Evolutionary conservation across 352 stramenopile genomes (phyloP), one percentile per base, ranked within the genome.

Genomic region (Phytopythium kandeliae): DNA sequence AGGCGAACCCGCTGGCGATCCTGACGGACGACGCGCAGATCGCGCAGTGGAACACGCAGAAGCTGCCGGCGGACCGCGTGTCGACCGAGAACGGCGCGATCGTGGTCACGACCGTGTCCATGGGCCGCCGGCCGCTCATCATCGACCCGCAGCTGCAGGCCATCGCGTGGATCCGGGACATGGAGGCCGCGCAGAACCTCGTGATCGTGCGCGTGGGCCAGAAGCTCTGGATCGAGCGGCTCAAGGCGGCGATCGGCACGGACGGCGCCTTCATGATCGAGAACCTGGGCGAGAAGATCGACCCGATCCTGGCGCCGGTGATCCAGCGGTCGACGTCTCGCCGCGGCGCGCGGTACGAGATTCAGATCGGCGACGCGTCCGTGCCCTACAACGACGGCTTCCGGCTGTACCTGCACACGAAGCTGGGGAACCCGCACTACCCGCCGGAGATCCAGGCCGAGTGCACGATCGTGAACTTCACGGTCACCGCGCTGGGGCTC

Each of bases 401-500:
- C 64, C 78, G 86, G 31, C 67, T 98, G 43, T 98, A 97, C 51
- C 53, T 98, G 43, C 92, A 98, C 69, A 98, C 92, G n/a, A 98
- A 98, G 60, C 67, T 98, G 21, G 84, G 78, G 7, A 98, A 98
- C 38, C 92, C 92, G 38, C 92, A 98, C 48, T 98, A 97, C 54
- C 92, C 92, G 25, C 92, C 92, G 16, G 92, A 98, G 66, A 97
- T 98, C 51, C 92, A 98, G 60, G 92, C 92, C 10, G 92, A 98
- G 62, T 96, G 86, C 47, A 97, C 92, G 33, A 88, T 98, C 22
- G 89, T 98, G 37, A 98, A 98, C 69, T 98, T 98, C 51, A 98
- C 92, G 6, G 92, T 98, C 26, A 98, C 92, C 15, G 80, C 88
- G 55, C 68, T 90, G 19, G 92, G 92, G 19, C 69, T 98, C 0